Evolutionary conservation across 345 rosid species (phyloP), one percentile per base, ranked within the genome.

Genomic region (Raphanus sativus): DNA sequence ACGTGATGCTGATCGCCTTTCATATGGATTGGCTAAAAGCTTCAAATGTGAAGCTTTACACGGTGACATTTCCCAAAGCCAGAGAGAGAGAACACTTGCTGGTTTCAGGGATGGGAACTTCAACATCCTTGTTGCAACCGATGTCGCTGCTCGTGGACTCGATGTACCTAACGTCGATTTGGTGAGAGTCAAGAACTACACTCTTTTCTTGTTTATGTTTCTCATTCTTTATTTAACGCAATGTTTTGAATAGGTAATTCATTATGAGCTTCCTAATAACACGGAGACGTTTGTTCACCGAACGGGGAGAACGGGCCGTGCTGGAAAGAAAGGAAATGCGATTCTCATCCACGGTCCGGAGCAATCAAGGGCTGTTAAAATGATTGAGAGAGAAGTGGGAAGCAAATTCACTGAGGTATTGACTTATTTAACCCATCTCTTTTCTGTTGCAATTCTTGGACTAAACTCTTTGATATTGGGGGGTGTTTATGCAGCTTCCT

Each of bases 121-220:
- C 74, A 91, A 88, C 83, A 84, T 93, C 77, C 83, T 96, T 73
- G 90, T 96, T 78, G 99, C 99, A 64, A 96, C 99, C 68, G 99
- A 96, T 87, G 99, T 96, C 84, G 99, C 99, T 76, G 94, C 99
- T 12, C 98, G 98, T 82, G 99, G 99, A 66, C 98, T 96, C 69
- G 99, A 96, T 80, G 87, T 96, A 54, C 98, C 99, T 58, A 91
- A 89, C 81, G 99, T 96, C 34, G 98, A 96, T 78, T 84, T 96
- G 93, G 99, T 96, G 62, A 86, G 92, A 21, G 21, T 85, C 9
- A 8, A 67, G 12, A 24, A 12, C 72, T n/a, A 38, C 65, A 34
- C 52, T 15, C 55, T 56, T 73, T 42, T 52, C 10, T 4, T 54
- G 61, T 64, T 70, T 70, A 0, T 65, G 65, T 60, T 6, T 71